Conservation (phyloP, 495 filamentous ascomycete genomes). For the Xylaria grammica region DNA sequence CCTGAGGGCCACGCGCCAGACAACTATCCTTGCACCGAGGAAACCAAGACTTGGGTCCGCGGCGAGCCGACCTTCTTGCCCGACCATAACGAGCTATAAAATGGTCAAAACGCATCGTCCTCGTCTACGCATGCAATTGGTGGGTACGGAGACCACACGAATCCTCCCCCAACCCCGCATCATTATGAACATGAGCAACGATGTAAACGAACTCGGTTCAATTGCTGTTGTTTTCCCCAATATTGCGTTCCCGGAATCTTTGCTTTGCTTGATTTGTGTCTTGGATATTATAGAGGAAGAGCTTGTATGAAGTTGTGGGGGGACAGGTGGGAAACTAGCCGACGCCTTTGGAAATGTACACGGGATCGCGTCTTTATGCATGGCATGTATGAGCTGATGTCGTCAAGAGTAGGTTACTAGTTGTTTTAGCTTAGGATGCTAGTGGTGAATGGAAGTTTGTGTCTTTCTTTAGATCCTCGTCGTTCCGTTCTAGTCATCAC, state of each 20-base stretch:
- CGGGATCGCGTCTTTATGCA: not conserved
- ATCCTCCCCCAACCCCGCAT: not conserved
- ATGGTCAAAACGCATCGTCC: not conserved
- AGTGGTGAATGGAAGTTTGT: not conserved
- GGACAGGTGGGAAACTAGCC: not conserved
- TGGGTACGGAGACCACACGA: not conserved
- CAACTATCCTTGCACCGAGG: slow-evolving; percentile 12
- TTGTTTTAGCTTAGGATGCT: not conserved
- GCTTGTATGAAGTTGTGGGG: not conserved
- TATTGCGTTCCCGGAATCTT: not conserved
- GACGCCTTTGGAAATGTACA: not conserved
- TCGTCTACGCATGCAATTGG: not conserved
- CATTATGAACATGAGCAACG: not conserved
- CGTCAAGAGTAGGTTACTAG: not conserved
- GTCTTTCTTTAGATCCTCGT: not conserved
- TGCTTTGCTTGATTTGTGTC: not conserved
- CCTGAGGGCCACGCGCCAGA: slow-evolving; percentile 3
- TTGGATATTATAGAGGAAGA: not conserved
- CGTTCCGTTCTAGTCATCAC: too few relatives aligned
- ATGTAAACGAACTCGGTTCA: not conserved
- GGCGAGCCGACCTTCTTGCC: slow-evolving; percentile 11
- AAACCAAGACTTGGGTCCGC: not conserved
- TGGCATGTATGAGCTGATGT: not conserved
- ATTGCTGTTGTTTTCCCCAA: not conserved
- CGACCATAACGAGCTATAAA: slow-evolving; percentile 2